Evolutionary conservation across 75 land plant genomes (phyloP).

Genomic region (Pinus tabuliformis): DNA sequence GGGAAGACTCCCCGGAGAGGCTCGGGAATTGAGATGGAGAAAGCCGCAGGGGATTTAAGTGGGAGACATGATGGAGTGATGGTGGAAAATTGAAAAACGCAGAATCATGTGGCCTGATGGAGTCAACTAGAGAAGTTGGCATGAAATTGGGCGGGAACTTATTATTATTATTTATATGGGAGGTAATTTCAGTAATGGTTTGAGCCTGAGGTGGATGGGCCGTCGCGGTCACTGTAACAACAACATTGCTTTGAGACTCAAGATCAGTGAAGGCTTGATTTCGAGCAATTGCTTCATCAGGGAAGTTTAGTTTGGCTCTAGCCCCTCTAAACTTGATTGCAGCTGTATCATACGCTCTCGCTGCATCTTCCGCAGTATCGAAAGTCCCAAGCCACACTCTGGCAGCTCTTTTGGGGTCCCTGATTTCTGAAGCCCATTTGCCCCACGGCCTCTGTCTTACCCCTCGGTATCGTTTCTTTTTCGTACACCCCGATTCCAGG

Average conservation of each 20-base stretch:
- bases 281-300: slow-evolving; percentile 7
- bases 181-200: neutral
- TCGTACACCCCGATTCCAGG: neutral
- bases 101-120: neutral
- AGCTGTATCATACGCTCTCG: slow-evolving; percentile 22
- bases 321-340: slow-evolving; percentile 21
- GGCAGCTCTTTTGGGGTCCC: slow-evolving; percentile 21
- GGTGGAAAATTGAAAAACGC: neutral
- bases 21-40: too few species aligned
- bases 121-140: neutral
- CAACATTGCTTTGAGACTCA: neutral
- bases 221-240: too few species aligned
- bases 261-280: neutral
- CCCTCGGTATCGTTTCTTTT: neutral
- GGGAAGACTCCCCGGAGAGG: neutral
- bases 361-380: slow-evolving; percentile 27
- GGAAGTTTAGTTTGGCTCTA: slow-evolving; percentile 23
- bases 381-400: slow-evolving; percentile 28
- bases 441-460: slow-evolving; percentile 14
- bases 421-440: slow-evolving; percentile 28
- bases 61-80: neutral
- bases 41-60: neutral
- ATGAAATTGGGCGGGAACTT: neutral
- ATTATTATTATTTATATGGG: neutral
- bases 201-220: neutral